Evolutionary conservation across 2,329 filamentous ascomycete species (phyloP), one percentile per base, ranked within the genome.

Genomic region (Remersonia thermophila): DNA sequence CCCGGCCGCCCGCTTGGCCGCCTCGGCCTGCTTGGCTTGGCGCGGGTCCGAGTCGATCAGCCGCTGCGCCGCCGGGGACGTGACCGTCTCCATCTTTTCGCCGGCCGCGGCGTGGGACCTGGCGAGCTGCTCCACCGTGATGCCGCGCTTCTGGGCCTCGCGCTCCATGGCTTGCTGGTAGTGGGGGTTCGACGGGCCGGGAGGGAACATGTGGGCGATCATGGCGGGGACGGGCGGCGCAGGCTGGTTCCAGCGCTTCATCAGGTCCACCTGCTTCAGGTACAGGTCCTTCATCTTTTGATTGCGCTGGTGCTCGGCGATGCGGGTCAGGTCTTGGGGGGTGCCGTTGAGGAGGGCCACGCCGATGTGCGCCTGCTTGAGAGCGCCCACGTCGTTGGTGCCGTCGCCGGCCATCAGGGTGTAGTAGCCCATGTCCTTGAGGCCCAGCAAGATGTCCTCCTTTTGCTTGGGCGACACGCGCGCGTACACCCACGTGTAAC

Each of bases 241-340:
- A 11, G 87, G 84, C 59, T 95, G 87, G 57, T 93, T 94, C 71
- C 96, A 98, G 45, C 89, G 77, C 55, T 81, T 74, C 84, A 98
- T 95, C 57, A 98, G 71, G 32, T 78, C 67, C 38, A 82, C 73
- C 58, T 98, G 91, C 68, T 98, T 96, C 65, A 96, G 85, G 57
- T 98, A 98, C 46, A 98, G 75, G 47, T 95, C 87, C 70, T 95
- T 96, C 83, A 98, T 93, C 69, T 86, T 93, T 28, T 81, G 93
- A 58, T 86, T 93, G 49, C 91, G 81, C 52, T 82, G 80, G 60
- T 98, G 87, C 54, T 96, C 91, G 17, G 83, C 80, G 50, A 98
- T 98, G 56, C 80, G 86, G 38, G 78, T 80, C 36, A 98, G 71
- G 55, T 96, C 91, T 15, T 96, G 83, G 47, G 78, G 80, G 2